Base-by-base conservation (phyloP, 1,139 yeast species). In the Lodderomyces parapsilosis region DNA sequence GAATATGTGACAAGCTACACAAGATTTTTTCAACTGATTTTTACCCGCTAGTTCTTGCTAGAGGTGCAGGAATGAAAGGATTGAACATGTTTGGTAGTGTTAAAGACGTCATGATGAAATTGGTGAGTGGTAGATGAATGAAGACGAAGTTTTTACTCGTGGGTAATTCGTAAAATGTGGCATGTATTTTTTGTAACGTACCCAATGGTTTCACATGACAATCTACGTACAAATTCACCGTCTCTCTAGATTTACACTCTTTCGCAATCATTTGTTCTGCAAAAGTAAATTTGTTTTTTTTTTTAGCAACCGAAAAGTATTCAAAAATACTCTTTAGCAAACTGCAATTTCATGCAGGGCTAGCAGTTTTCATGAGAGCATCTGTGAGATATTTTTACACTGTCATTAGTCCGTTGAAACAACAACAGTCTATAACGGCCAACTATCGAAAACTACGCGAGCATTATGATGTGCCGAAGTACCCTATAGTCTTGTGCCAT, bases 1-100 rank as follows among this genome's bases (percentile, higher is more conserved):
- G 98, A 0, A 85, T 86, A 22, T 94, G 94, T 42, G 99, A 93
- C 64, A 90, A 90, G 63, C 68, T 94, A 48, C 96, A 91, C 65
- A 93, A 93, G 63, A 66, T 93, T 19, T 93, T 91, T 59, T 76
- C 91, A 8, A 82, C 88, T 1, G 90, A 84, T 53, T 78, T 74
- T 48, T 72, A 72, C 32, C 96, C 97, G 0, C 53, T 91, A 11
- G 97, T 89, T 14, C 74, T 78, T 40, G 65, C 84, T 33, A 76
- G 99, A 55, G 81, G 93, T 1, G 57, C 83, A 36, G 99, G 99
- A 0, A 73, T 91, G 56, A 81, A 81, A 45, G 52, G 82, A 1
- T 72, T 90, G 41, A 85, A 93, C 59, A 69, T 71, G 43, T 51
- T 88, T 35, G 81, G 78, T 2, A 74, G 81, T 42, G 63, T 88